A percentile compares a stretch with the other conserved stretches of the same genome.
Evolutionary conservation across 345 rosid species (phyloP).

Genomic region (Citropsis articulata): DNA sequence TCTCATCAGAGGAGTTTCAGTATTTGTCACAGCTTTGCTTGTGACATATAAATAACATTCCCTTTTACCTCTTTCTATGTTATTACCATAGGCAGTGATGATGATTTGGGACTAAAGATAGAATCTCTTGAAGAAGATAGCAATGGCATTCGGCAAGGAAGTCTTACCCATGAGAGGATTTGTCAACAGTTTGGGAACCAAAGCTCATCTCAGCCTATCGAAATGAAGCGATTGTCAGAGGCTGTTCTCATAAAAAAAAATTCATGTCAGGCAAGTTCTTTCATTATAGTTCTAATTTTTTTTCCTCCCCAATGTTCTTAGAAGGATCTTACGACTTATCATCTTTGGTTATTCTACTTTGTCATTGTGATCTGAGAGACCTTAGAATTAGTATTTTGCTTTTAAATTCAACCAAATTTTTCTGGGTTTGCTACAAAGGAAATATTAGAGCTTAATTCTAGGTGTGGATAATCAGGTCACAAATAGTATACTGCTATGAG

Average conservation of each 20-base stretch:
- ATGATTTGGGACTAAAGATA: slow-evolving; percentile 44
- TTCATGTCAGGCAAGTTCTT: slow-evolving; percentile 52
- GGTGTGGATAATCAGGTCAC: not conserved
- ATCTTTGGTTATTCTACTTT: not conserved
- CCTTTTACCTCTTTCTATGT: not conserved
- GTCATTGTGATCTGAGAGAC: too few species aligned
- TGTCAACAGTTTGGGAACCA: slow-evolving; percentile 26
- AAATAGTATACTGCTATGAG: not conserved
- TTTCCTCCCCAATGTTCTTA: not conserved
- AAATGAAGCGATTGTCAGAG: slow-evolving; percentile 31
- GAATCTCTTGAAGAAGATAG: slow-evolving; percentile 47
- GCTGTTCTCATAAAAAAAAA: slow-evolving; percentile 23
- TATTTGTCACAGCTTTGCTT: not conserved
- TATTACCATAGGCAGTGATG: slow-evolving; percentile 35
- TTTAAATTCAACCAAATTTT: not conserved
- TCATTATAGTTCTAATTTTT: not conserved
- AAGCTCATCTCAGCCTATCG: slow-evolving; percentile 20
- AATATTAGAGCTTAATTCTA: not conserved
- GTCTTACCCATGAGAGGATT: slow-evolving; percentile 8
- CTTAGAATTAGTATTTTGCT: not conserved
- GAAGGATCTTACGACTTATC: not conserved
- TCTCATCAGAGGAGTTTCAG: not conserved
- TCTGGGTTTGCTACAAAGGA: not conserved
- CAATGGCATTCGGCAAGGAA: slow-evolving; percentile 28
- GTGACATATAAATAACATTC: not conserved